Evolutionary conservation across 1,139 yeast species (phyloP), one percentile per base, ranked within the genome.

Genomic region (Sugiyamaella castrensis): DNA sequence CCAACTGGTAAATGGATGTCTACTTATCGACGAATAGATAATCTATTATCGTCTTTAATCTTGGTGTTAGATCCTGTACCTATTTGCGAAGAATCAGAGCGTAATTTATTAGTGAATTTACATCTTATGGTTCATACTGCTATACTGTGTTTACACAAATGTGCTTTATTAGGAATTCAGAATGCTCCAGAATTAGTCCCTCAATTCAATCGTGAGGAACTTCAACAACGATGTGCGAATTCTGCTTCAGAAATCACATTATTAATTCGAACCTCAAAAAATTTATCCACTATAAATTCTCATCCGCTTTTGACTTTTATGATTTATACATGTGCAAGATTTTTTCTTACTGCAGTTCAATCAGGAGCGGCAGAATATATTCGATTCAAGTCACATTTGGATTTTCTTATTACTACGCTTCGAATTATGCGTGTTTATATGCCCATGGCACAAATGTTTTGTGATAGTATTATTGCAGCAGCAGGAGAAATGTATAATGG

Each of bases 261-360:
- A 29, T 47, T 57, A 1, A 47, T 59, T 38, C 58, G 59, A 4
- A 49, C 50, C 47, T 47, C 56, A 26, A 38, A 50, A 13, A 59
- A 58, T 38, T 40, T 53, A n/a, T 54, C 52, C 26, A 47, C 51
- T 13, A 40, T 52, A 7, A 16, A 47, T 28, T 43, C 50, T 13
- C 53, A 57, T 40, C 57, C 61, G 7, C 48, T 54, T 30, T 46
- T 52, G 11, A 38, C 54, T 10, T 61, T 57, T 50, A 53, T 59
- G 30, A 19, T 61, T 4, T 61, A 57, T 35, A 51, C 63, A 8
- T 53, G 62, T 16, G 61, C 64, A 12, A 48, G 61, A 31, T 59
- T 57, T 35, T 57, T 61, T 43, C 43, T 61, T 11, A 53, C 58
- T 1, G 56, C 55, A 1, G 47, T 61, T 13, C 53, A 53, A 32